Base-by-base conservation (phyloP, 345 rosid species). In the Cochlearia excelsa region DNA sequence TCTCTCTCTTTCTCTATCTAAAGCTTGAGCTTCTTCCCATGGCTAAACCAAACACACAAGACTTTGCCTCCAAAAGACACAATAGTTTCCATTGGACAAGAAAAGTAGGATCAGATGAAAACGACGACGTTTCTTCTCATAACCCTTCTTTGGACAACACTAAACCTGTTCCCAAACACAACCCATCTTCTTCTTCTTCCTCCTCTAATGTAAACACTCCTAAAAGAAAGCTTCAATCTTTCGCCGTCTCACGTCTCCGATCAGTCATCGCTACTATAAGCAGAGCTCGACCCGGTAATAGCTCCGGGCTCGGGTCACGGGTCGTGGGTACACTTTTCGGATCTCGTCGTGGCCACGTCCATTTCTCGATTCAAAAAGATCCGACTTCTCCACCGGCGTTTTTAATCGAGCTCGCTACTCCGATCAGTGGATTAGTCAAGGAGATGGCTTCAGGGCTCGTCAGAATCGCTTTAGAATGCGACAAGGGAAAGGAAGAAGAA, bases 381-480 rank as follows among this genome's bases (percentile, higher is more conserved):
- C 85, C 99, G 33, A 74, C 11, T 53, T 82, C 95, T 0, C 75
- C 87, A 0, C 97, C 97, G 2, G 88, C 99, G 55, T 84, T 94
- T 60, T 70, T 87, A 0, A 78, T 94, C 37, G 97, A 94, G 48
- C 86, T 94, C 11, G 94, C 99, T 4, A 87, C 97, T 1, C 99
- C 97, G 3, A 94, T 94, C 3, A 84, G 92, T 28, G 92, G 83
- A 0, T 69, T 94, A 61, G 97, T 90, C 11, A 59, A 81, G 65
- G 97, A 94, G 70, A 94, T 94, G 99, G 95, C 99, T 9, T 90
- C 99, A 0, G 99, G 97, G 51, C 71, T 94, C 57, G 97, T 94
- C 3, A 76, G 99, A 51, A 90, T 94, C 69, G 97, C 97, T 4
- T 55, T 94, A 60, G 99, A 94, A 41, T 94, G 97, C 66, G 88